These are phyloP conservation scores for Hypoxylon sp. DNA, from an alignment of 2,329 filamentous ascomycete genomes.

Conservation along the genomic window DNA sequence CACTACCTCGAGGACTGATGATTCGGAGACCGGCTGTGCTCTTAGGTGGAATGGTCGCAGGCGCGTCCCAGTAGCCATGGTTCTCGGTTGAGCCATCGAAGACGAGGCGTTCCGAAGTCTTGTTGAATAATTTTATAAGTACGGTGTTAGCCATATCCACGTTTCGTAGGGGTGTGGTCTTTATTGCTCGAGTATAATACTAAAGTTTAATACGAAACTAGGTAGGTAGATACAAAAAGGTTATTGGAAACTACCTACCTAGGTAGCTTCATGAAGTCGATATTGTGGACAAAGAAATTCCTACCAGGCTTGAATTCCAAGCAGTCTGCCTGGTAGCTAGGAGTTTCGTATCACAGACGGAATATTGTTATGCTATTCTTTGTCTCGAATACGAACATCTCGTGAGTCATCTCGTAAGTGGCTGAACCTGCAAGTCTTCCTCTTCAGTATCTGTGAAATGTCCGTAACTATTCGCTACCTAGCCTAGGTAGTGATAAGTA, in stretches of 20 bases:
- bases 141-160: not conserved
- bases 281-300: not conserved
- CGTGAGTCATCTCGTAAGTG: not conserved
- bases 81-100: not conserved
- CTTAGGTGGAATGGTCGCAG: not conserved
- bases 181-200: not conserved
- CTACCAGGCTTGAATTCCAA: not conserved
- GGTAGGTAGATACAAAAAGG: not conserved
- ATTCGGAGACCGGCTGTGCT: not conserved
- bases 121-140: not conserved
- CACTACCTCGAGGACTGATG: not conserved
- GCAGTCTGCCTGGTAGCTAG: not conserved
- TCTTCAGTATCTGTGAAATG: too few species aligned
- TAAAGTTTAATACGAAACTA: not conserved
- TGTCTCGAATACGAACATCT: not conserved
- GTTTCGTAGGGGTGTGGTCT: not conserved
- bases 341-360: not conserved
- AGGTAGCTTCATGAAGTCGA: too few species aligned
- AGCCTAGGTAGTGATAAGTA: too few species aligned
- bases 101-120: not conserved
- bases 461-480: too few species aligned
- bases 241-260: not conserved
- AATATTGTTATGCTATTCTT: not conserved
- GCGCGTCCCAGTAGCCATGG: not conserved
- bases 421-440: too few species aligned